Percentiles rank a stretch among this genome's conserved stretches.
Evolutionary conservation across 371 early-diverging fungal genomes (phyloP).

Genomic region (Syncephalastrum racemosum): DNA sequence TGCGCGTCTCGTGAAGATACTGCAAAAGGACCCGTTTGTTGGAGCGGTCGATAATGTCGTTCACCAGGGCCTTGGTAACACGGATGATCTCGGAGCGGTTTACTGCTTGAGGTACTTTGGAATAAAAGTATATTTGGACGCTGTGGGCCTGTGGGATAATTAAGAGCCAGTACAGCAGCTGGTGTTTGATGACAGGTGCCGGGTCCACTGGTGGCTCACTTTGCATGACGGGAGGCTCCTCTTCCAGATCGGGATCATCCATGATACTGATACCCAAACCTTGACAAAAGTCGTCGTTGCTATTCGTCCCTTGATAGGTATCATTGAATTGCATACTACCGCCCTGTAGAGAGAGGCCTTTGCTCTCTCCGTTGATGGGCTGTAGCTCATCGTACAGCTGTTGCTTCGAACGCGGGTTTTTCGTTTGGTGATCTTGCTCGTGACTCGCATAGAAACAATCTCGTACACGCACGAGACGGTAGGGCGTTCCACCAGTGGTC

Average conservation of each 20-base stretch:
- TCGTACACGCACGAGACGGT: constrained; percentile 54
- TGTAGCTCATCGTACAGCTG: no score
- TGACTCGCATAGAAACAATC: constrained; percentile 61
- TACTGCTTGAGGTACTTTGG: constrained; percentile 57
- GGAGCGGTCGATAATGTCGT: constrained; percentile 62
- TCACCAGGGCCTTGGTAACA: constrained; percentile 57
- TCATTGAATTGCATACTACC: constrained; percentile 2
- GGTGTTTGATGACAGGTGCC: constrained; percentile 4
- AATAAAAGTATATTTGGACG: constrained; percentile 72
- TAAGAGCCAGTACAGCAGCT: constrained; percentile 67
- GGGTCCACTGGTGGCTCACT: not conserved
- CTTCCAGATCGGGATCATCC: constrained; percentile 25
- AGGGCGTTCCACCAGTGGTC: constrained; percentile 46
- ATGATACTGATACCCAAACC: constrained; percentile 50
- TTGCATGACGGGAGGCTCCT: constrained; percentile 8
- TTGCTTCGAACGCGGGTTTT: not conserved
- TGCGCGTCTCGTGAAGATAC: constrained; percentile 63
- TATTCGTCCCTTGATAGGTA: not conserved
- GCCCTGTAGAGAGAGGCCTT: no score
- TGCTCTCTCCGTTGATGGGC: no score
- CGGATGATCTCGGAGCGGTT: constrained; percentile 59
- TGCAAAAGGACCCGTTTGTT: constrained; percentile 68
- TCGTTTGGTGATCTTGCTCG: no score
- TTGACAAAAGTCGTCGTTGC: constrained; percentile 42
- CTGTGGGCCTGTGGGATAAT: constrained; percentile 55